phyloP scores from a whole-genome alignment of 257 asterid species.

The Nicotiana paniculata region DNA sequence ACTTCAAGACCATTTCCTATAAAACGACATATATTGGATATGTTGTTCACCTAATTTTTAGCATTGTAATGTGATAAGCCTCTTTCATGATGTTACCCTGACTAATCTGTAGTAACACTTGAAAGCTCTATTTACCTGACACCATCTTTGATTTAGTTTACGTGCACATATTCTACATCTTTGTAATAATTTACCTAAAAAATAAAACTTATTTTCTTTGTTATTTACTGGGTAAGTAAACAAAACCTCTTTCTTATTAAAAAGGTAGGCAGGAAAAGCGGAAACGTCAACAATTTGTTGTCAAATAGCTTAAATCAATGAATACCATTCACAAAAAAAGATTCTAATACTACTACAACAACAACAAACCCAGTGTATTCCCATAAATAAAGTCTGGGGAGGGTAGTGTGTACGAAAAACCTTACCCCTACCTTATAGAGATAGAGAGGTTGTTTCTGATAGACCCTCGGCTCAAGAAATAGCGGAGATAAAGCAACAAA shows the following conservation, averaged over 20 bases:
- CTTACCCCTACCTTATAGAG: too few relatives aligned
- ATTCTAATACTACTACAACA: too few relatives aligned
- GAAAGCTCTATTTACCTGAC: not conserved
- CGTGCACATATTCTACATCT: not conserved
- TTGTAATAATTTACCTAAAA: not conserved
- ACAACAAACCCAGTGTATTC: too few relatives aligned
- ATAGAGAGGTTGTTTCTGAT: too few relatives aligned
- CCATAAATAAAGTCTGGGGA: too few relatives aligned
- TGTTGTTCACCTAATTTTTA: not conserved
- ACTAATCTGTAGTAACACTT: not conserved
- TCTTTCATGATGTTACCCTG: not conserved
- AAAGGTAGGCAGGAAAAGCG: not conserved
- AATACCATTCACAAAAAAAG: too few relatives aligned
- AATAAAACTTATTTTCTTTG: not conserved
- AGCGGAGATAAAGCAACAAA: too few relatives aligned
- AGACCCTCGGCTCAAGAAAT: too few relatives aligned
- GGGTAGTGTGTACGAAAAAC: too few relatives aligned
- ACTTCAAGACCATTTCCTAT: not conserved
- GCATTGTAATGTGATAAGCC: not conserved
- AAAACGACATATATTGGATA: not conserved
- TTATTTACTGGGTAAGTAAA: not conserved
- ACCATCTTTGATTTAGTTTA: not conserved
- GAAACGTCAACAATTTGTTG: not conserved
- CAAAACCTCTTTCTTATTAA: not conserved
- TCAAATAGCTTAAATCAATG: too few relatives aligned